phyloP scores from a whole-genome alignment of 2,329 filamentous ascomycete genomes.

The Bipolaris oryzae region DNA sequence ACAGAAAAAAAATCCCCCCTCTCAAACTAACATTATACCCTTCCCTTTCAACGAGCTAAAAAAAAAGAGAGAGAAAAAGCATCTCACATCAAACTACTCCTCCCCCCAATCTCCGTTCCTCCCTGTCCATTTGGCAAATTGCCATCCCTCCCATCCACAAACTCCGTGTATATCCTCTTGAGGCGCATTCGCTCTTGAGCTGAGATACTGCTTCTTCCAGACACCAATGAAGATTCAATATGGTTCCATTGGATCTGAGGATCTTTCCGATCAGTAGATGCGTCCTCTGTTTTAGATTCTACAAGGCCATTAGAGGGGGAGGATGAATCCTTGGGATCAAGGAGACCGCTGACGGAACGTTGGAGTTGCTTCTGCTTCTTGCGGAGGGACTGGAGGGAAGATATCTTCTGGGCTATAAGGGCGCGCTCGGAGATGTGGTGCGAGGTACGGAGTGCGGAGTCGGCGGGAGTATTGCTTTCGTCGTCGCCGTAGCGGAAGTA shows the following conservation, averaged over 20 bases:
- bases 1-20: not conserved
- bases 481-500: conserved; percentile 81
- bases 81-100: conserved; percentile 85
- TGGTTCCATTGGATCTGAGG: conserved; percentile 87
- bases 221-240: conserved; percentile 75
- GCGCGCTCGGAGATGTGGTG: conserved; percentile 74
- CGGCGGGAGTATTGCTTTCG: conserved; percentile 46
- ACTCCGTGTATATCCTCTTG: conserved; percentile 85
- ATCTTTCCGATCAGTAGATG: conserved; percentile 61
- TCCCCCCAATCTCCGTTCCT: conserved; percentile 86
- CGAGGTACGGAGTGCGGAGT: conserved; percentile 52
- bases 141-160: conserved; percentile 88
- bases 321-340: not conserved
- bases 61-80: too few relatives aligned
- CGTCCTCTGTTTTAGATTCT: conserved; percentile 23
- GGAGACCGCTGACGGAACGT: conserved; percentile 16
- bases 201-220: conserved; percentile 82
- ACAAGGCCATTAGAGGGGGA: conserved; percentile 8
- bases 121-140: conserved; percentile 95
- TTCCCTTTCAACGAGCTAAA: not conserved
- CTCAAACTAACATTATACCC: not conserved
- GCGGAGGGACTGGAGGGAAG: conserved; percentile 75
- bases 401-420: conserved; percentile 79
- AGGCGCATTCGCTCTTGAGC: conserved; percentile 75
- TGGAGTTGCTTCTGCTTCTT: conserved; percentile 63